Base-by-base conservation (phyloP, 73 alveolate genomes). In the Paramecium octaurelia region DNA sequence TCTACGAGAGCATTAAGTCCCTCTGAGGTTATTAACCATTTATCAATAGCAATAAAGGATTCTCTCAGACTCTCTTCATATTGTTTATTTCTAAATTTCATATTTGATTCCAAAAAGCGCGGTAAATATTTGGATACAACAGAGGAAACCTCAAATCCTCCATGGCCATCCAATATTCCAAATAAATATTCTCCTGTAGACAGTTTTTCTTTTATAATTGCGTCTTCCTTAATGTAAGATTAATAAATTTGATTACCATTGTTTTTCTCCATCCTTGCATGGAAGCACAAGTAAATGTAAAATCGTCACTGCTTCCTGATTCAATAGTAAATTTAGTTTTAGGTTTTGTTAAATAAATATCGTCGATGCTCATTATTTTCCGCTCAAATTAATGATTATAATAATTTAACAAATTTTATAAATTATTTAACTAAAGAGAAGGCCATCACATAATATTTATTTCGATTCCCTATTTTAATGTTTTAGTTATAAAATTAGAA, bases 131-230 rank as follows among this genome's bases (percentile, higher is more conserved):
- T 46, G 29, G 76, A 20, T 9, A 93, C 95, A 75, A 60, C 96
- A 34, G 84, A 58, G 0, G 99, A 97, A 24, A 95, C 99, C 92
- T 97, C 99, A 21, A 86, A 68, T 35, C 99, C 99, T 2, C 99
- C 99, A 77, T 97, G 99, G 8, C 99, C 99, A 93, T 97, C 99
- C 57, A 96, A 96, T 8, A 97, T 95, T 6, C 98, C 98, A 93
- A 94, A 97, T 36, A 97, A 23, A 42, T 42, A 44, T 34, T 31
- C 91, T 31, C 57, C 59, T 20, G 57, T 23, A 20, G 44, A 24
- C 14, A 80, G 38, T 31, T 11, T 24, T 43, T 46, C 57, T 43
- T 23, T 40, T 24, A 80, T 40, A 18, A 80, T 46, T 43, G 91
- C 91, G 23, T 80, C 91, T 20, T 80, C 91, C 91, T 80, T 6